phyloP scores from a whole-genome alignment of 2,329 filamentous ascomycete species.

The Trichophyton mentagrophytes region DNA sequence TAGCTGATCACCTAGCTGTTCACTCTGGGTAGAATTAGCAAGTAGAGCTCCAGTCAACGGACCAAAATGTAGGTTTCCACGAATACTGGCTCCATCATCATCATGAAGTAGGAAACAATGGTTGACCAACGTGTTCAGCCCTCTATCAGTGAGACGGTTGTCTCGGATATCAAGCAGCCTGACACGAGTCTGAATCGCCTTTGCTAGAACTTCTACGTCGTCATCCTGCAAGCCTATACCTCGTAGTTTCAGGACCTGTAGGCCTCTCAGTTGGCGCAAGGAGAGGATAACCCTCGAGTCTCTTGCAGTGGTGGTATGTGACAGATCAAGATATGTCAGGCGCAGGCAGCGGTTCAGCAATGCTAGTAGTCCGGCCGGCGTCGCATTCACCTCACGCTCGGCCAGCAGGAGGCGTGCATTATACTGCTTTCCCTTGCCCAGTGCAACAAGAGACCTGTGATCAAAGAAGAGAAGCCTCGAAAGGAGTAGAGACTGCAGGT shows the following conservation, averaged over 20 bases:
- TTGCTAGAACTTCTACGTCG: constrained; percentile 41
- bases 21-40: constrained; percentile 30
- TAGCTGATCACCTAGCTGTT: constrained; percentile 42
- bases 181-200: constrained; percentile 40
- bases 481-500: constrained; percentile 47
- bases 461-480: constrained; percentile 50
- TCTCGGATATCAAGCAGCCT: constrained; percentile 45
- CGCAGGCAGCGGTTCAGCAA: constrained; percentile 40
- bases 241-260: constrained; percentile 46
- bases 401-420: constrained; percentile 45
- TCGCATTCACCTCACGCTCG: constrained; percentile 46
- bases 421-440: constrained; percentile 29
- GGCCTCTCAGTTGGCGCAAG: constrained; percentile 35
- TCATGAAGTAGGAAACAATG: constrained; percentile 34
- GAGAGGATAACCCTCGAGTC: constrained; percentile 37
- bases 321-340: constrained; percentile 47
- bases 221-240: constrained; percentile 42
- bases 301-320: constrained; percentile 39
- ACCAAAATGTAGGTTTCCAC: constrained; percentile 17
- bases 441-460: constrained; percentile 42
- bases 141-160: constrained; percentile 45
- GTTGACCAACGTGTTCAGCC: constrained; percentile 40
- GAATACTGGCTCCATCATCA: constrained; percentile 16
- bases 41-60: constrained; percentile 25
- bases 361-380: constrained; percentile 40